Evolutionary conservation across 306 rosid species (phyloP).

Genomic region (Cicer yamashitae): DNA sequence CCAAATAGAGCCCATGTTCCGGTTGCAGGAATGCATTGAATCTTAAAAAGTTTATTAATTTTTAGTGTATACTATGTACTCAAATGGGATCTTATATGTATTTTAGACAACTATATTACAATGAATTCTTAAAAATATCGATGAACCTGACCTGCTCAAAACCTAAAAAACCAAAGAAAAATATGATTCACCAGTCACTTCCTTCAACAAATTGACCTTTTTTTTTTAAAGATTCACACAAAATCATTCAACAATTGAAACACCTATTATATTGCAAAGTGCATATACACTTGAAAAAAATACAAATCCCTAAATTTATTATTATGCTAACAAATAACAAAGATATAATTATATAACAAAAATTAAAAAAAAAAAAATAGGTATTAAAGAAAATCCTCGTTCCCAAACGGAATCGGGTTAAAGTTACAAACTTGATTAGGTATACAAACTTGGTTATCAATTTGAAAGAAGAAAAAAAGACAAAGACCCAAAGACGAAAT

Average conservation of each 20-base stretch:
- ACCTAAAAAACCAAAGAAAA: constrained; percentile 23
- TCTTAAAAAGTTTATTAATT: neutral
- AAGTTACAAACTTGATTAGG: constrained; percentile 16
- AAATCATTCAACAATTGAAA: neutral
- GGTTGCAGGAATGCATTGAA: neutral
- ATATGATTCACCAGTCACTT: neutral
- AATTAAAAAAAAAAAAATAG: neutral
- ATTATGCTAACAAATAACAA: neutral
- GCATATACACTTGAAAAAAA: constrained; percentile 17
- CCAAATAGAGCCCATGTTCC: too few relatives aligned
- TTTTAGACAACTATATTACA: neutral
- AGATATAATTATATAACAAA: neutral
- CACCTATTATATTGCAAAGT: neutral
- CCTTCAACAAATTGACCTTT: constrained; percentile 7
- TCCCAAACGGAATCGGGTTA: neutral
- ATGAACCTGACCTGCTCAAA: constrained; percentile 1
- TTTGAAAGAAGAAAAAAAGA: neutral
- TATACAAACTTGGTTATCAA: neutral
- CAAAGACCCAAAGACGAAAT: neutral
- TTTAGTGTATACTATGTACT: neutral
- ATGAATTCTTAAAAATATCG: constrained; percentile 2
- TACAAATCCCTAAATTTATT: neutral
- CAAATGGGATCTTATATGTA: neutral
- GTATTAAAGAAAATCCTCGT: constrained; percentile 9
- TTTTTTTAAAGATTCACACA: neutral